phyloP scores from a whole-genome alignment of 306 rosid genomes.

The Medicago ruthenica region DNA sequence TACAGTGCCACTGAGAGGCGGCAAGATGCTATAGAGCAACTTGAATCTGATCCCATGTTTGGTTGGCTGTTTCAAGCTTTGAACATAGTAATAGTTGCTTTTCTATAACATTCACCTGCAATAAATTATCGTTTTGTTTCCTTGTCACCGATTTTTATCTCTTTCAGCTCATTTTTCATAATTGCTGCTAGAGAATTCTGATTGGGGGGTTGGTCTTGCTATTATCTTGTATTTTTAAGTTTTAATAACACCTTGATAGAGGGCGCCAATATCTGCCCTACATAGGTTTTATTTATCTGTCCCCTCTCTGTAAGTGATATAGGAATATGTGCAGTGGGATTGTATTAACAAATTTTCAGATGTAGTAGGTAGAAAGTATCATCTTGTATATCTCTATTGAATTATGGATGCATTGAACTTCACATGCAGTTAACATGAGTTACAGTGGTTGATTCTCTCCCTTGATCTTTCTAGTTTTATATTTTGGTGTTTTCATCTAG shows the following conservation, averaged over 20 bases:
- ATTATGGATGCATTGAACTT: conserved; percentile 41
- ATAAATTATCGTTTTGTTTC: conserved; percentile 55
- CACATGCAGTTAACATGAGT: conserved; percentile 3
- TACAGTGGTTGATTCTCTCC: neutral
- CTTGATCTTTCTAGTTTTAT: neutral
- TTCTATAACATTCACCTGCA: conserved; percentile 70
- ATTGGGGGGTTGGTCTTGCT: conserved; percentile 36
- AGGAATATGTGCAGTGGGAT: conserved; percentile 47
- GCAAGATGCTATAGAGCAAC: conserved; percentile 49
- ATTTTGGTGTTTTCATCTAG: neutral
- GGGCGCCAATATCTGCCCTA: conserved; percentile 57
- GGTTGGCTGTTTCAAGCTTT: conserved; percentile 49
- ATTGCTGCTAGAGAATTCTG: conserved; percentile 39
- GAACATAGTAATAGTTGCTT: conserved; percentile 60
- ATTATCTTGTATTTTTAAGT: conserved; percentile 17
- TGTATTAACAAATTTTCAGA: conserved; percentile 50
- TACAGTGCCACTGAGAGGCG: conserved; percentile 50
- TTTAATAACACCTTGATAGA: conserved; percentile 41
- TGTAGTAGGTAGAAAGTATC: conserved; percentile 41
- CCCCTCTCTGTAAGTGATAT: conserved; percentile 42
- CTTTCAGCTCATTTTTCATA: conserved; percentile 38
- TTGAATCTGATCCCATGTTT: conserved; percentile 46
- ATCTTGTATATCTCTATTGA: conserved; percentile 54
- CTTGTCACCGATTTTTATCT: conserved; percentile 39
- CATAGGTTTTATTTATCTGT: conserved; percentile 42